Conservation (phyloP, 1,284 basidiomycete genomes). For the Ceratobasidium sp. region DNA sequence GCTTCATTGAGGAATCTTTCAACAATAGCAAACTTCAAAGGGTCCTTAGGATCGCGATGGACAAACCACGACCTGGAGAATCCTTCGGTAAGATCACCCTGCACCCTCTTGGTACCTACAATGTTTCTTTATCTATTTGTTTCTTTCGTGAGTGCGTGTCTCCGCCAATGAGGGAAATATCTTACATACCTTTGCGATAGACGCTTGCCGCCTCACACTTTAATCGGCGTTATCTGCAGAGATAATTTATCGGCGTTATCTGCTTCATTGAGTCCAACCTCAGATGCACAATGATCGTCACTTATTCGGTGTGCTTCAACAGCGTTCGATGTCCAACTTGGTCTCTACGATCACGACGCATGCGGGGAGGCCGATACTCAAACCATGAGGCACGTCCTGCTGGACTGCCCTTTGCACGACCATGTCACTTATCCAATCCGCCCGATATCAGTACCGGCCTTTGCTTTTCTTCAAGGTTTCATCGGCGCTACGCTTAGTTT, state of each 20-base stretch:
- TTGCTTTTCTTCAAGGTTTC: too few relatives aligned
- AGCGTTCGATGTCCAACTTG: background rate
- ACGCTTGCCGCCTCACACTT: constrained; percentile 9
- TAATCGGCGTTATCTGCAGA: background rate
- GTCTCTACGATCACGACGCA: too few relatives aligned
- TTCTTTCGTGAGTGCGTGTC: too few relatives aligned
- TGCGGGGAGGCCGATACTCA: too few relatives aligned
- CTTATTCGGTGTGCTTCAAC: background rate
- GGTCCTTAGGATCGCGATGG: constrained; percentile 17
- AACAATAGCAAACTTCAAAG: constrained; percentile 11
- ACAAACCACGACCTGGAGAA: constrained; percentile 5
- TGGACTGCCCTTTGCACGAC: too few relatives aligned
- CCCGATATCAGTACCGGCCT: too few relatives aligned
- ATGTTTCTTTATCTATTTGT: constrained; percentile 2
- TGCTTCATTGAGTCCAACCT: background rate
- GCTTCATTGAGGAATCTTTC: constrained; percentile 9
- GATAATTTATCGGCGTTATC: constrained; percentile 9
- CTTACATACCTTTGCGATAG: constrained; percentile 7
- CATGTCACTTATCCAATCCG: too few relatives aligned
- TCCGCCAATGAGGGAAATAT: background rate
- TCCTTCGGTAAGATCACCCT: background rate
- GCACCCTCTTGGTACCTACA: background rate
- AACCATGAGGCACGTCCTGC: too few relatives aligned
- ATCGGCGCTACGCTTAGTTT: too few relatives aligned
- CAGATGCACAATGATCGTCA: constrained; percentile 14